Percentiles rank a stretch among this genome's conserved stretches.
Conservation (phyloP, 192 early-diverging fungal genomes). For the Irineochytrium annulatum region DNA sequence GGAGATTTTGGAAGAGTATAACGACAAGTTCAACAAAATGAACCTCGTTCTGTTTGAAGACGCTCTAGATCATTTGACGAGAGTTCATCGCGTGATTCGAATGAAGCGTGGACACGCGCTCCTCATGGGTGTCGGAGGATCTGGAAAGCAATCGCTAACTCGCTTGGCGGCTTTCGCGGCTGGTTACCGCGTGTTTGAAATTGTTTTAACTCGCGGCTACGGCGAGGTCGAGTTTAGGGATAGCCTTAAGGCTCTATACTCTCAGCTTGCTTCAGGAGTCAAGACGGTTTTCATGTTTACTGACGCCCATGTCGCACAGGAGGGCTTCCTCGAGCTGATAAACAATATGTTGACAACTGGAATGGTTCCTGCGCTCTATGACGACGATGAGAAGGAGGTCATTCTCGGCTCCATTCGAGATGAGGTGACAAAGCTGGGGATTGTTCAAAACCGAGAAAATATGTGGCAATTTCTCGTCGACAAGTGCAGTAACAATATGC, state of each 20-base stretch:
- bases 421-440: conserved; percentile 47
- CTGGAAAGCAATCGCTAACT: conserved; percentile 58
- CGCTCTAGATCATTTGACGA: conserved; percentile 54
- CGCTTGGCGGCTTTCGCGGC: conserved; percentile 52
- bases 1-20: conserved; percentile 60
- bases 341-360: conserved; percentile 65
- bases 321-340: conserved; percentile 59
- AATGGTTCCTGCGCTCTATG: conserved; percentile 57
- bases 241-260: conserved; percentile 47
- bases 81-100: conserved; percentile 52
- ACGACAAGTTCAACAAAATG: conserved; percentile 57
- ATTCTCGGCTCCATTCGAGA: conserved; percentile 45
- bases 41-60: conserved; percentile 63
- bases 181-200: conserved; percentile 55
- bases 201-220: conserved; percentile 53
- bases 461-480: conserved; percentile 60
- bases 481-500: conserved; percentile 56
- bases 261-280: conserved; percentile 42
- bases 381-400: conserved; percentile 58
- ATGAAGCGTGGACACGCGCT: conserved; percentile 55
- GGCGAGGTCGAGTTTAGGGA: conserved; percentile 57
- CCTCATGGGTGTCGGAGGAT: conserved; percentile 59
- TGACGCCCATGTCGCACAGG: conserved; percentile 60
- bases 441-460: conserved; percentile 48
- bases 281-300: conserved; percentile 61